phyloP scores from a whole-genome alignment of 192 early-diverging fungal species.

The Coemansia sp. region DNA sequence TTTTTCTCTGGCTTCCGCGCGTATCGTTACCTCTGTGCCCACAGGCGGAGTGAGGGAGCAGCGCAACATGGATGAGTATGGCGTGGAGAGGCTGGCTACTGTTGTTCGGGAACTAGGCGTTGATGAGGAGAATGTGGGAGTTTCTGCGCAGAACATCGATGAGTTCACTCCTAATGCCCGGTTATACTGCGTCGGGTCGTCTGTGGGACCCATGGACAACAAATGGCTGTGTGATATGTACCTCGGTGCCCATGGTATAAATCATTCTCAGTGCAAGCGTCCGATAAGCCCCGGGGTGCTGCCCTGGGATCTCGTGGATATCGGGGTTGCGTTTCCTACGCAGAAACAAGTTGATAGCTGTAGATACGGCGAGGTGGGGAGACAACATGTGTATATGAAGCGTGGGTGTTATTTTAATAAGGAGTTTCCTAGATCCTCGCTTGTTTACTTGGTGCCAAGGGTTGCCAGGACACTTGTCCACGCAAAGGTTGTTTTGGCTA shows the following conservation, averaged over 20 bases:
- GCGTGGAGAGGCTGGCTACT: constrained; percentile 19
- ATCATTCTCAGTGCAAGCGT: not conserved
- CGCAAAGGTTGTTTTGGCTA: constrained; percentile 29
- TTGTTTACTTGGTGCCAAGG: constrained; percentile 11
- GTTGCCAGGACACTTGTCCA: constrained; percentile 19
- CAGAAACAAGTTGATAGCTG: constrained; percentile 12
- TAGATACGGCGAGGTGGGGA: constrained; percentile 5
- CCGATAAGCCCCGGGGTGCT: not conserved
- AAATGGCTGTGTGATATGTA: constrained; percentile 40
- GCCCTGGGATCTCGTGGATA: constrained; percentile 20
- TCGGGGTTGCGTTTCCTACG: constrained; percentile 34
- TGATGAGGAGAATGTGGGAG: not conserved
- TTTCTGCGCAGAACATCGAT: not conserved
- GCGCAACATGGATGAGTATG: constrained; percentile 20
- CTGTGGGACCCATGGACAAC: constrained; percentile 23
- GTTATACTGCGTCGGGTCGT: constrained; percentile 25
- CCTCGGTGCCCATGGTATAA: constrained; percentile 19
- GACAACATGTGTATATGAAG: constrained; percentile 5
- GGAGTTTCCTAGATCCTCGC: constrained; percentile 7
- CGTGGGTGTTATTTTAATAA: not conserved
- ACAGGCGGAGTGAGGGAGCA: constrained; percentile 10
- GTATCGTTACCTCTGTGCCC: constrained; percentile 27
- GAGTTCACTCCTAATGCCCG: constrained; percentile 16
- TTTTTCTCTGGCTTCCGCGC: constrained; percentile 13
- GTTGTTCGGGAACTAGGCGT: constrained; percentile 1